A percentile compares a stretch with the other conserved stretches of the same genome.
These are phyloP conservation scores for Fragaria nilgerrensis DNA, from an alignment of 306 rosid species.

Conservation along the genomic window DNA sequence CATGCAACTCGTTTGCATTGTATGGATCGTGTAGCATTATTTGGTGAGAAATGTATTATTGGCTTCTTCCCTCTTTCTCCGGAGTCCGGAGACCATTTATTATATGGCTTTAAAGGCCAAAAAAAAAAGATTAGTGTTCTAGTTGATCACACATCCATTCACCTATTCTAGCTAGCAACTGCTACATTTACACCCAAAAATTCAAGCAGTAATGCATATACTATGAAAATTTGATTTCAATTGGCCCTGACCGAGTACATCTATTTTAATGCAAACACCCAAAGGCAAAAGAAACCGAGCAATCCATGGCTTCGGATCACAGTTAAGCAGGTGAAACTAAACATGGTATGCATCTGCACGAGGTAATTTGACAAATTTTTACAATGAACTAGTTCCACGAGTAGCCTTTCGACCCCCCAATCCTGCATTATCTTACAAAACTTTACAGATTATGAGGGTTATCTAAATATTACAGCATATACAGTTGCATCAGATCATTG, in stretches of 20 bases:
- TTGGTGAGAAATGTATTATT: too few species aligned
- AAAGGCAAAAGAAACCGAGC: not conserved
- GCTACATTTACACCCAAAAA: not conserved
- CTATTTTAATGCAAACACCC: too few species aligned
- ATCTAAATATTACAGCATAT: not conserved
- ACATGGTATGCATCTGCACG: not conserved
- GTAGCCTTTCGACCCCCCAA: not conserved
- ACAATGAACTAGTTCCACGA: not conserved
- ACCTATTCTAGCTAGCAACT: not conserved
- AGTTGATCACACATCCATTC: too few species aligned
- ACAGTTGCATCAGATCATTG: not conserved
- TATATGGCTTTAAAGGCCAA: too few species aligned
- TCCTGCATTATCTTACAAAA: not conserved
- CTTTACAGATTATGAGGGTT: not conserved
- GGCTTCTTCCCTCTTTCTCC: too few species aligned
- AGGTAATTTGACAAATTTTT: not conserved
- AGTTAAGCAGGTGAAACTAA: not conserved
- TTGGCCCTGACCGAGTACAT: too few species aligned
- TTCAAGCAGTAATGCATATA: not conserved
- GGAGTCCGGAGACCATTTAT: too few species aligned
- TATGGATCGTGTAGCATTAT: too few species aligned
- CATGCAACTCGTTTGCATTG: too few species aligned
- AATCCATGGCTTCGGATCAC: not conserved
- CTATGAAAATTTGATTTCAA: not conserved
- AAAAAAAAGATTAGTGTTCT: too few species aligned